Evolutionary conservation across 805 yeast species (phyloP).

Genomic region (Clavispora fructus): DNA sequence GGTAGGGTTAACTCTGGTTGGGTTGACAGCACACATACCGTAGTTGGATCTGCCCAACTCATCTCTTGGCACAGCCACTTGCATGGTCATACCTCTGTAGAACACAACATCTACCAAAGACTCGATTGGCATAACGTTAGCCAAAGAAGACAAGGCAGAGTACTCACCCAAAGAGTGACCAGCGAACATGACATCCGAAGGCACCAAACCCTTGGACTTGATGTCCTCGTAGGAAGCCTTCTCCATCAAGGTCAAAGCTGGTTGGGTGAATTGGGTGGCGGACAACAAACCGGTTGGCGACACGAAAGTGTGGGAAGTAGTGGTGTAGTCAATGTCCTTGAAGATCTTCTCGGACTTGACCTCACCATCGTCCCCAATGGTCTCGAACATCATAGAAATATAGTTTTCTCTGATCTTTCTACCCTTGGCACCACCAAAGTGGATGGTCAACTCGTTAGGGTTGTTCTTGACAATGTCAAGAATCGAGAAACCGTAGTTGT

Average conservation of each 20-base stretch:
- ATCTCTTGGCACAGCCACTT: slow-evolving; percentile 99
- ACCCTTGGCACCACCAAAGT: slow-evolving; percentile 98
- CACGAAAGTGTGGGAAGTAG: slow-evolving; percentile 81
- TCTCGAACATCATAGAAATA: slow-evolving; percentile 95
- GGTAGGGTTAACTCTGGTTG: slow-evolving; percentile 83
- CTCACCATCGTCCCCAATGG: slow-evolving; percentile 78
- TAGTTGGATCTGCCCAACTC: slow-evolving; percentile 92
- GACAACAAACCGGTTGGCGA: slow-evolving; percentile 94
- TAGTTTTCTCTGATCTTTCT: slow-evolving; percentile 91
- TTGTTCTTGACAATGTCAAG: slow-evolving; percentile 92
- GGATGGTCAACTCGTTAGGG: slow-evolving; percentile 91
- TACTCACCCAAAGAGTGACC: slow-evolving; percentile 99
- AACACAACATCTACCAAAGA: slow-evolving; percentile 95
- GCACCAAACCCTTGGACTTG: slow-evolving; percentile 92
- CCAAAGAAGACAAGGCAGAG: slow-evolving; percentile 94
- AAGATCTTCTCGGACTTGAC: slow-evolving; percentile 90
- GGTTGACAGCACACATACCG: slow-evolving; percentile 99
- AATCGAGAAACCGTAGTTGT: slow-evolving; percentile 95
- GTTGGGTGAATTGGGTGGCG: slow-evolving; percentile 99
- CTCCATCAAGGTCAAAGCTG: slow-evolving; percentile 98
- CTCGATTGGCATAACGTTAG: slow-evolving; percentile 98
- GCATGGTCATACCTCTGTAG: slow-evolving; percentile 99
- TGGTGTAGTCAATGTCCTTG: slow-evolving; percentile 78
- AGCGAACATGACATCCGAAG: slow-evolving; percentile 90
- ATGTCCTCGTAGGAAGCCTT: slow-evolving; percentile 98